These are phyloP conservation scores for Halenospora varia DNA, from an alignment of 495 filamentous ascomycete species.

Conservation along the genomic window DNA sequence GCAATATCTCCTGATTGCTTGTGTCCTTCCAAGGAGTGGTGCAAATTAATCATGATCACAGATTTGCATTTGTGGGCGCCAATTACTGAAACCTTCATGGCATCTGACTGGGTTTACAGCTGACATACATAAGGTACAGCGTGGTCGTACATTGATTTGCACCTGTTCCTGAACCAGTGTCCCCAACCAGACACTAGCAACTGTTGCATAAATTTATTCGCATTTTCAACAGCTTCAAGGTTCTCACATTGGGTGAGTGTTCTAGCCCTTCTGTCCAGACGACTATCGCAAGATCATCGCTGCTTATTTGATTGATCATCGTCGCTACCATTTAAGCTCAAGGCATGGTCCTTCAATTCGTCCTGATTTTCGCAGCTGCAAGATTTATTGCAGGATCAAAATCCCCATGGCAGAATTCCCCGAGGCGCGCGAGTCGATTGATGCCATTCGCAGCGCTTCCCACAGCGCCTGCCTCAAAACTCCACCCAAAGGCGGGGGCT, in stretches of 20 bases:
- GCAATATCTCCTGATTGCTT: too few species aligned
- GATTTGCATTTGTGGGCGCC: not conserved
- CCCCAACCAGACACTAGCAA: not conserved
- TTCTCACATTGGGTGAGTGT: not conserved
- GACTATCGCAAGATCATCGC: conserved; percentile 16
- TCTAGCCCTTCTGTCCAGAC: conserved; percentile 15
- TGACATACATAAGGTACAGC: not conserved
- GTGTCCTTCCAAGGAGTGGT: not conserved
- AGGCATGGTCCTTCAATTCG: conserved; percentile 13
- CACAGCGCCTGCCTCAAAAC: conserved; percentile 5
- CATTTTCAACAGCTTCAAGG: not conserved
- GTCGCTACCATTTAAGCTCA: not conserved
- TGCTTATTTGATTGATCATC: conserved; percentile 22
- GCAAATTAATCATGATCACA: not conserved
- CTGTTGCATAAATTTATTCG: not conserved
- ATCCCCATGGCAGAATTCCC: not conserved
- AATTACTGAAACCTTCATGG: not conserved
- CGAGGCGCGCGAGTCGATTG: conserved; percentile 9
- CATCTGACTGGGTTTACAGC: not conserved
- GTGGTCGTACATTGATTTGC: not conserved
- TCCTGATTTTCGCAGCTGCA: not conserved
- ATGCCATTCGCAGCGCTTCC: conserved; percentile 2
- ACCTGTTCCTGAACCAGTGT: not conserved
- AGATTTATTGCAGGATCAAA: too few species aligned
- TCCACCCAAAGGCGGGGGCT: not conserved